Evolutionary conservation across 164 flowering plant species (phyloP).

Genomic region (Liquidambar formosana): DNA sequence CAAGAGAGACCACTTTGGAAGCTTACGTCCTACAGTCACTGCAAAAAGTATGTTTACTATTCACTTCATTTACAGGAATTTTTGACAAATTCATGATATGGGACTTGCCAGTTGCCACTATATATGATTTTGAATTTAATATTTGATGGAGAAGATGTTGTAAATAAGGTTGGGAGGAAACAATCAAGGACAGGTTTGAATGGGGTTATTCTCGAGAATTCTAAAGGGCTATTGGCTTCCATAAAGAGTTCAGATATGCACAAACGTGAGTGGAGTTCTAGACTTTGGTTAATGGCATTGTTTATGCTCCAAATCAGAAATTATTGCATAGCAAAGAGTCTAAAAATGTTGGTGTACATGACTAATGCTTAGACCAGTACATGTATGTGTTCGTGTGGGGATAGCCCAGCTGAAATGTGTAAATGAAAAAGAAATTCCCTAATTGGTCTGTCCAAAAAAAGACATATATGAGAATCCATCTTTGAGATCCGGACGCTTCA

Average conservation of each 20-base stretch:
- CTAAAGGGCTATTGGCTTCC: background rate
- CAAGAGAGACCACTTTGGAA: constrained; percentile 87
- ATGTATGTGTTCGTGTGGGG: too few relatives aligned
- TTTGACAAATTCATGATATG: background rate
- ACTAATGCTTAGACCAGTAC: background rate
- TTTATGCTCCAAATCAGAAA: background rate
- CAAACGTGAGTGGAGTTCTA: too few relatives aligned
- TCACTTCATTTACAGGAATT: background rate
- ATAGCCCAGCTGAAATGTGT: too few relatives aligned
- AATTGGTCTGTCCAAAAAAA: too few relatives aligned
- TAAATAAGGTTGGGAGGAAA: background rate
- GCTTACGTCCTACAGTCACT: constrained; percentile 84
- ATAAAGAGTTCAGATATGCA: background rate
- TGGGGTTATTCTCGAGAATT: background rate
- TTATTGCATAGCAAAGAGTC: background rate
- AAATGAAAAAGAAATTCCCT: too few relatives aligned
- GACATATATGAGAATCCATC: too few relatives aligned
- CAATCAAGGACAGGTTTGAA: background rate
- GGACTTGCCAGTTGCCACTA: background rate
- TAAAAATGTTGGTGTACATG: background rate
- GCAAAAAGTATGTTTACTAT: constrained; percentile 41
- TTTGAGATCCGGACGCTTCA: too few relatives aligned
- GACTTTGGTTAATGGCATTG: background rate
- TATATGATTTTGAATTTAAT: background rate
- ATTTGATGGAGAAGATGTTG: too few relatives aligned